Base-by-base conservation (phyloP, 1,284 basidiomycete genomes). In the Trametes versicolor region DNA sequence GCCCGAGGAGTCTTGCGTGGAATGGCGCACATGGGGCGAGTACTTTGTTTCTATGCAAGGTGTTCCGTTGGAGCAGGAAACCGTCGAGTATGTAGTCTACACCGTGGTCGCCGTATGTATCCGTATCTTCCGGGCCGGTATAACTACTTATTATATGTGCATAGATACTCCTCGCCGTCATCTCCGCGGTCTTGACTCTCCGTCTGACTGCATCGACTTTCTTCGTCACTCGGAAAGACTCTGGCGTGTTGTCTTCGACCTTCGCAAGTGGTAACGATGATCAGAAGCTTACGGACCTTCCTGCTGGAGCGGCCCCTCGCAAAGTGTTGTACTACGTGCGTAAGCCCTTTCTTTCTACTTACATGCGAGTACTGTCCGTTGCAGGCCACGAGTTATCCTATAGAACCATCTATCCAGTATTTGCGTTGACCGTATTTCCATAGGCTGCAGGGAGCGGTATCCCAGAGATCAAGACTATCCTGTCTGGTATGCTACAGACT, bases 401-500 rank as follows among this genome's bases (percentile, higher is more conserved):
- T 19, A 43, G 19, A 13, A 7, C 2, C 19, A 4, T 7, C 4
- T n/a, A 4, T 43, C 8, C 19, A 4, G 19, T 2, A 43, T 17
- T 17, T 39, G 17, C 41, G 41, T 17, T 43, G n/a, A 43, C 17
- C 19, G 2, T n/a, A 17, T 43, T 3, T 43, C 32, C 27, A 29
- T 71, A 93, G 90, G 97, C 97, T 15, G 95, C 95, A 32, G 97
- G 97, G 15, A 96, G 94, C 73, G 97, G 97, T 67, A 97, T 99
- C 63, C 96, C 97, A 0, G 97, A 99, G 78, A 92, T 99, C 77
- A 99, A 99, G 80, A 97, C 96, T 0, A 98, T 99, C 63, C 83
- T 99, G 43, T 96, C 95, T 63, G 96, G 92, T 88, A 69, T 49
- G 78, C 5, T 19, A 9, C 3, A 13, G 10, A n/a, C 3, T 27